These are phyloP conservation scores for Ophiostoma sp. DNA, from an alignment of 2,329 filamentous ascomycete species.

Conservation along the genomic window DNA sequence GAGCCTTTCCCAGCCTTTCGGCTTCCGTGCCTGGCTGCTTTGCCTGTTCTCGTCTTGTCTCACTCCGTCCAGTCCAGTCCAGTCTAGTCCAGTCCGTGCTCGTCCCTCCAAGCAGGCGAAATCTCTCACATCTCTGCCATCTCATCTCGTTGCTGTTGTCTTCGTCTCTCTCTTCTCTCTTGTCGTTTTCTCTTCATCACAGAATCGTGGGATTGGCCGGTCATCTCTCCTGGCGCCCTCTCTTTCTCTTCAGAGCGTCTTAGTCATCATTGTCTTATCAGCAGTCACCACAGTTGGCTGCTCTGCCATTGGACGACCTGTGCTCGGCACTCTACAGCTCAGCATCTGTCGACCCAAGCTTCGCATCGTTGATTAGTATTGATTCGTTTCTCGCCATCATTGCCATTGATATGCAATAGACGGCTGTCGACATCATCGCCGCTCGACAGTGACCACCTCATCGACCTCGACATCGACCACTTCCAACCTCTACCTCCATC, in stretches of 20 bases:
- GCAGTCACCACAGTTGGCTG: constrained; percentile 17
- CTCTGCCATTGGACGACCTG: constrained; percentile 19
- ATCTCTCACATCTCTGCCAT: background rate
- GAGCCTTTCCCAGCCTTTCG: constrained; percentile 7
- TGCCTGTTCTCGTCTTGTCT: background rate
- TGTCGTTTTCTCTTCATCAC: background rate
- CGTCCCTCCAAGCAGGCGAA: background rate
- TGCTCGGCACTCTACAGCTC: background rate
- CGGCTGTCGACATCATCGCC: background rate
- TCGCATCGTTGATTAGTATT: background rate
- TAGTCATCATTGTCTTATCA: background rate
- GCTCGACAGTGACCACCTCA: background rate
- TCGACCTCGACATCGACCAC: too few relatives aligned
- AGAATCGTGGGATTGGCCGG: background rate
- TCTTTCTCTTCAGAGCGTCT: background rate
- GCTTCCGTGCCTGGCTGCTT: background rate
- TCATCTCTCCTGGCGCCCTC: background rate
- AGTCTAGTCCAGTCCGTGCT: background rate
- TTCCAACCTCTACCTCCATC: background rate
- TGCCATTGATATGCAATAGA: background rate
- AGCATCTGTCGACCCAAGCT: constrained; percentile 2
- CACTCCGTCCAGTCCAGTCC: background rate
- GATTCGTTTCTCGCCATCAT: background rate
- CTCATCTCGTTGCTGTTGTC: background rate
- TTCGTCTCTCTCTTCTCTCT: background rate